Evolutionary conservation across 441 rosid genomes (phyloP), one percentile per base, ranked within the genome.

Genomic region (Populus hybrid): DNA sequence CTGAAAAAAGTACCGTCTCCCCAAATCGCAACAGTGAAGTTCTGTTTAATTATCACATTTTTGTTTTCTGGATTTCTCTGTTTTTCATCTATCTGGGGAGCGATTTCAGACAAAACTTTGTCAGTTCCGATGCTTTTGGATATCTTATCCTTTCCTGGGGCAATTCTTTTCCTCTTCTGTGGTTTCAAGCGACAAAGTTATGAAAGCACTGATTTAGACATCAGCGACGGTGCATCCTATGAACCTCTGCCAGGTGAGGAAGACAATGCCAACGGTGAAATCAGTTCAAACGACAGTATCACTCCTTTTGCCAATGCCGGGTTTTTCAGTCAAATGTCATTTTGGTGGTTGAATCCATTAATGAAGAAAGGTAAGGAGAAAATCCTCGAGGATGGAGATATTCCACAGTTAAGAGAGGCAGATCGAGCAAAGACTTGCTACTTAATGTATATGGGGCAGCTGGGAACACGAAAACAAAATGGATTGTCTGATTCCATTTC

Each of bases 271-370:
- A 68, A 10, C 6, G 73, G 36, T 56, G 79, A 79, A 50, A 50
- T 35, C 21, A 45, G 66, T 53, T 75, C 71, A 72, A 35, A 68
- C 26, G 65, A 68, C 5, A 76, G 73, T 40, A 71, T 79, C 74
- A 87, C 91, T 67, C 86, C 87, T 18, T 90, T 89, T 77, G 82
- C 86, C 9, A 68, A 75, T 56, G 89, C 91, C 26, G 91, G 91
- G 11, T 40, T 83, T 56, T 76, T 86, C 23, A 84, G 87, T 67
- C 78, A 33, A 61, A 50, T 89, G 78, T 80, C 84, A 23, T 89
- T 90, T 79, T 86, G 89, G 92, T 89, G 92, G 94, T 63, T 87
- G 74, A 87, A 89, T 86, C 86, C 92, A 26, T 74, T 90, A 23
- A 50, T 90, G 89, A 84, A 80, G 40, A 80, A 85, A 72, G 90